phyloP scores from a whole-genome alignment of 1,284 basidiomycete species.

The Exobasidium cylindrosporum region DNA sequence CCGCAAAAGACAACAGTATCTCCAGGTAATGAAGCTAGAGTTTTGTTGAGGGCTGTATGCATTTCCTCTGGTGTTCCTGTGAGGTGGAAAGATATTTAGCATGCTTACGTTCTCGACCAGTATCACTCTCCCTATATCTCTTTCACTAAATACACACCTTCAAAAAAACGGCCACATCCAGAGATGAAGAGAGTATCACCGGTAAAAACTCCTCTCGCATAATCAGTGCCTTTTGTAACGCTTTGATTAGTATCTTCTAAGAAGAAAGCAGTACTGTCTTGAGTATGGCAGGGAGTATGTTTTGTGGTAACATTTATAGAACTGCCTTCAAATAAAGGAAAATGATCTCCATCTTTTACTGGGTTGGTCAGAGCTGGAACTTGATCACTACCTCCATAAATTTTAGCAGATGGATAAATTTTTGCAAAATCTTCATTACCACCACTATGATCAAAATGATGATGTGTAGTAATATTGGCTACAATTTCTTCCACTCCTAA shows the following conservation, averaged over 20 bases:
- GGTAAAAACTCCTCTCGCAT: conserved; percentile 77
- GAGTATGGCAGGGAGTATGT: conserved; percentile 92
- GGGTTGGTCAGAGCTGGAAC: conserved; percentile 69
- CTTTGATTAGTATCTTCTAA: conserved; percentile 61
- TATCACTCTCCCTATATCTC: no score
- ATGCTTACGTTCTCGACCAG: no score
- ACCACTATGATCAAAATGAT: conserved; percentile 73
- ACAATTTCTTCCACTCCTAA: conserved; percentile 64
- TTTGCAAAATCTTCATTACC: conserved; percentile 66
- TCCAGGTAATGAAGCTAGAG: conserved; percentile 67
- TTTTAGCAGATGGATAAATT: conserved; percentile 66
- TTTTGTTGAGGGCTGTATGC: conserved; percentile 75
- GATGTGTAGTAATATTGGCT: conserved; percentile 51
- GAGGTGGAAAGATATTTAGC: no score
- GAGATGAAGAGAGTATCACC: conserved; percentile 92
- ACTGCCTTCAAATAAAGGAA: conserved; percentile 28
- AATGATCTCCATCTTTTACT: conserved; percentile 59
- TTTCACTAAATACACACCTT: conserved; percentile 75
- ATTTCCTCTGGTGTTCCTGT: conserved; percentile 68
- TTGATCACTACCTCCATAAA: conserved; percentile 79
- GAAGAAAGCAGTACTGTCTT: conserved; percentile 90
- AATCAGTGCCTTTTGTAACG: conserved; percentile 58
- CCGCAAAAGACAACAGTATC: conserved; percentile 83
- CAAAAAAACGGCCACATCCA: conserved; percentile 96
- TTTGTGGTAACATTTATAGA: conserved; percentile 55